Evolutionary conservation across 2,329 filamentous ascomycete genomes (phyloP).

Genomic region (Aspergillus puulaauensis): DNA sequence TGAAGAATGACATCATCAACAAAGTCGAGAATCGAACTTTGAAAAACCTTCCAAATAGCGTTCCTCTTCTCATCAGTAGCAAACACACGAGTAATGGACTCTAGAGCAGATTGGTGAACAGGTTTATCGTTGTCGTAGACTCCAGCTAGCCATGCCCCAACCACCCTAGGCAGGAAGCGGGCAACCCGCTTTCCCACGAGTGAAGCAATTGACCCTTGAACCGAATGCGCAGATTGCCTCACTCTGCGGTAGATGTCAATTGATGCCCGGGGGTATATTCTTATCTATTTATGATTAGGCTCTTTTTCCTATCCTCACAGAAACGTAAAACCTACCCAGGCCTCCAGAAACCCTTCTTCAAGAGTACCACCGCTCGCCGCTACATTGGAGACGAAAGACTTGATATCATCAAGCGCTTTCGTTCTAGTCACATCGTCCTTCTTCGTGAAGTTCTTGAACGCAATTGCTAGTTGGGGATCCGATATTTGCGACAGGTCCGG

Average conservation of each 20-base stretch:
- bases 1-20: slow-evolving; percentile 72
- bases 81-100: slow-evolving; percentile 74
- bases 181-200: slow-evolving; percentile 77
- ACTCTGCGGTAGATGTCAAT: slow-evolving; percentile 88
- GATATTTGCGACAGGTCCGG: slow-evolving; percentile 75
- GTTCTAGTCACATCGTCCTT: slow-evolving; percentile 90
- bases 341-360: slow-evolving; percentile 80
- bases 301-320: slow-evolving; percentile 2
- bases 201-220: slow-evolving; percentile 65
- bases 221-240: slow-evolving; percentile 76
- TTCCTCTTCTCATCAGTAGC: slow-evolving; percentile 74
- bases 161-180: slow-evolving; percentile 70
- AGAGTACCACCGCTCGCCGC: slow-evolving; percentile 58
- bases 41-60: slow-evolving; percentile 78
- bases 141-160: slow-evolving; percentile 89
- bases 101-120: slow-evolving; percentile 72
- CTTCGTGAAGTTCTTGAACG: slow-evolving; percentile 90
- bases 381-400: slow-evolving; percentile 61
- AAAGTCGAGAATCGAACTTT: slow-evolving; percentile 77
- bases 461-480: slow-evolving; percentile 78
- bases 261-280: slow-evolving; percentile 82
- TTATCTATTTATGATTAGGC: slow-evolving; percentile 56
- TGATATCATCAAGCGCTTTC: slow-evolving; percentile 84
- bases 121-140: slow-evolving; percentile 80
- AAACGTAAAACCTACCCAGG: slow-evolving; percentile 66